Percentiles rank a stretch among this genome's conserved stretches.
Conservation (phyloP, 1,139 yeast species). For the Geotrichum australiense region DNA sequence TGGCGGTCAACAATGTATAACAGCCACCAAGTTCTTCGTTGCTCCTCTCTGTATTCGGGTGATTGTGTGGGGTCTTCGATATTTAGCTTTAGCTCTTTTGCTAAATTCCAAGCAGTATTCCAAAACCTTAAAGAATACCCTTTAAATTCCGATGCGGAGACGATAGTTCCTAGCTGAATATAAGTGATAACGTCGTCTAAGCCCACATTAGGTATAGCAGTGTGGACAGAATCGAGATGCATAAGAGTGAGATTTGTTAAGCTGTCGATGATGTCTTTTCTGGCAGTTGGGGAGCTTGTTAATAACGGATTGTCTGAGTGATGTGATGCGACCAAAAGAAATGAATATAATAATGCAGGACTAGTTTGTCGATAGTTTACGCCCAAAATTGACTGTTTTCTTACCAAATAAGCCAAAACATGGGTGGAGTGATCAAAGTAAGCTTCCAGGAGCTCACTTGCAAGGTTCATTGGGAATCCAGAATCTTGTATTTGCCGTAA, state of each 20-base stretch:
- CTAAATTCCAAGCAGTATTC: conserved; percentile 35
- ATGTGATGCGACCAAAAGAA: conserved; percentile 36
- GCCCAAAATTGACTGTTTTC: conserved; percentile 22
- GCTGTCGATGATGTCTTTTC: conserved; percentile 28
- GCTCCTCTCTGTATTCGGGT: conserved; percentile 37
- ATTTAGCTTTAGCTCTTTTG: conserved; percentile 32
- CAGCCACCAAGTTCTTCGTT: conserved; percentile 40
- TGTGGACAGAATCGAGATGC: conserved; percentile 27
- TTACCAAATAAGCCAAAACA: conserved; percentile 25
- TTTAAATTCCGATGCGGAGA: conserved; percentile 38
- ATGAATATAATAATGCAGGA: conserved; percentile 32
- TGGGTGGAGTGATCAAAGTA: conserved; percentile 34
- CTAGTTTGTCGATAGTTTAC: conserved; percentile 30
- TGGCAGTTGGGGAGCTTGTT: conserved; percentile 30
- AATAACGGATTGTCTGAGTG: conserved; percentile 37
- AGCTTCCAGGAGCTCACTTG: conserved; percentile 35
- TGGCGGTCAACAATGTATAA: conserved; percentile 38
- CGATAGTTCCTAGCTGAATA: conserved; percentile 37
- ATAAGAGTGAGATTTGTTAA: conserved; percentile 29
- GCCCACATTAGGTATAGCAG: conserved; percentile 24
- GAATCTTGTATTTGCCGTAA: conserved; percentile 26
- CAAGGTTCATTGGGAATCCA: conserved; percentile 32
- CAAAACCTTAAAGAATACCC: conserved; percentile 39
- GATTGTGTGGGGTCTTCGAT: conserved; percentile 28
- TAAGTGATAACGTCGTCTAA: conserved; percentile 37